Base-by-base conservation (phyloP, 164 flowering plant species). In the Magnolia changhungtana region DNA sequence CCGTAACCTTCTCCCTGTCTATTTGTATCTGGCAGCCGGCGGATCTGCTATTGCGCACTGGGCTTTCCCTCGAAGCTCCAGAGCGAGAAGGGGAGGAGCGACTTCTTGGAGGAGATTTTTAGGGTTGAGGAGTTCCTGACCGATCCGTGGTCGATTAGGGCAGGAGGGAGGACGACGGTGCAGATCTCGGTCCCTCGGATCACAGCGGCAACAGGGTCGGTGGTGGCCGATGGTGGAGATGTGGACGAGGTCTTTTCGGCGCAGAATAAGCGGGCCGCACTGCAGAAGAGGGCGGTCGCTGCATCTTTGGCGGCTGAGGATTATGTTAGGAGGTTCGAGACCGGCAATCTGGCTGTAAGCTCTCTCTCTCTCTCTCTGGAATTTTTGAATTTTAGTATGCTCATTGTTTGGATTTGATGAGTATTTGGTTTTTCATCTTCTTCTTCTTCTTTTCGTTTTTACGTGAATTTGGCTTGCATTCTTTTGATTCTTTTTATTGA, bases 121-220 rank as follows among this genome's bases (percentile, higher is more conserved):
- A 77, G 77, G 77, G 78, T 96, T 74, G 87, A 91, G 79, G 86
- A 81, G 71, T 85, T 96, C 24, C 55, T 96, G 69, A 70, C 3
- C 1, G 95, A 94, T 82, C 94, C 96, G 6, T 86, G 86, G 88
- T 76, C 84, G 21, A 23, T 80, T 81, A 84, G 85, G 88, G 89
- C 58, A 77, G 65, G 78, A 23, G 83, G 72, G 50, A 76, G 69
- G 20, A 72, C 63, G 7, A 93, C 98, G 9, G 88, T 96, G 2
- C 95, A 94, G 88, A 95, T 96, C 51, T 19, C 67, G 14, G 99
- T 96, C 0, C 99, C 99, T 9, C 80, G 80, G 78, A 85, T 92
- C 45, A 81, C 51, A 8, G 81, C 81, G 4, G 70, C 80, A 29
- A 23, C 84, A 80, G 70, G 84, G 74, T 78, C 75, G 24, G 72